Percentiles rank a stretch among this genome's conserved stretches.
These are phyloP conservation scores for Penicillium atrosanguineum DNA, from an alignment of 495 filamentous ascomycete genomes.

Conservation along the genomic window DNA sequence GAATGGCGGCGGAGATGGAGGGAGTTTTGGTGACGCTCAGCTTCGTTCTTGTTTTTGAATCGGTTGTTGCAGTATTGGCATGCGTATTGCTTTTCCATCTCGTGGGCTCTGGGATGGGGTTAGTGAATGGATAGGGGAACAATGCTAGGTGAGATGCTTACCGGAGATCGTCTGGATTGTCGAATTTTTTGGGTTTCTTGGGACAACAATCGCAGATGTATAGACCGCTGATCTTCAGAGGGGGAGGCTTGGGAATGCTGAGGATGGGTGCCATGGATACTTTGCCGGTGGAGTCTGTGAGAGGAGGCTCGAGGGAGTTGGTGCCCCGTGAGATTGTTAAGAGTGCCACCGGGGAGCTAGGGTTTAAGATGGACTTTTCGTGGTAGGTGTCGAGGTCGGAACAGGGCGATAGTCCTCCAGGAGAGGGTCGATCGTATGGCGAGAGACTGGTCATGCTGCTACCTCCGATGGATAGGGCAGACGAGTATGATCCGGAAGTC, in stretches of 20 bases:
- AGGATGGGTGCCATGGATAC: slow-evolving; percentile 38
- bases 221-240: slow-evolving; percentile 42
- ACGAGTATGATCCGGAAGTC: slow-evolving; percentile 70
- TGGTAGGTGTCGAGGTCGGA: slow-evolving; percentile 49
- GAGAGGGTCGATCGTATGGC: slow-evolving; percentile 70
- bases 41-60: slow-evolving; percentile 99
- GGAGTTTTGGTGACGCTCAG: slow-evolving; percentile 95
- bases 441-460: slow-evolving; percentile 72
- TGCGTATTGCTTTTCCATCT: slow-evolving; percentile 93
- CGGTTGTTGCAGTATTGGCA: slow-evolving; percentile 90
- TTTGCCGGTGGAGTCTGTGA: slow-evolving; percentile 36
- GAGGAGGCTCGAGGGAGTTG: slow-evolving; percentile 30
- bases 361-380: slow-evolving; percentile 51
- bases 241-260: slow-evolving; percentile 27
- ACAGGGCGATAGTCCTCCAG: slow-evolving; percentile 67
- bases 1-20: slow-evolving; percentile 93
- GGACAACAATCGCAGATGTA: slow-evolving; percentile 97
- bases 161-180: slow-evolving; percentile 80
- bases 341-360: slow-evolving; percentile 55
- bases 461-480: slow-evolving; percentile 62
- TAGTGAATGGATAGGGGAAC: not conserved
- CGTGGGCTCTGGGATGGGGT: slow-evolving; percentile 58
- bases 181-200: slow-evolving; percentile 98
- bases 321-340: slow-evolving; percentile 22
- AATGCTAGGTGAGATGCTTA: slow-evolving; percentile 44